phyloP scores from a whole-genome alignment of 306 rosid species.

The Pterocarpus macrocarpus region DNA sequence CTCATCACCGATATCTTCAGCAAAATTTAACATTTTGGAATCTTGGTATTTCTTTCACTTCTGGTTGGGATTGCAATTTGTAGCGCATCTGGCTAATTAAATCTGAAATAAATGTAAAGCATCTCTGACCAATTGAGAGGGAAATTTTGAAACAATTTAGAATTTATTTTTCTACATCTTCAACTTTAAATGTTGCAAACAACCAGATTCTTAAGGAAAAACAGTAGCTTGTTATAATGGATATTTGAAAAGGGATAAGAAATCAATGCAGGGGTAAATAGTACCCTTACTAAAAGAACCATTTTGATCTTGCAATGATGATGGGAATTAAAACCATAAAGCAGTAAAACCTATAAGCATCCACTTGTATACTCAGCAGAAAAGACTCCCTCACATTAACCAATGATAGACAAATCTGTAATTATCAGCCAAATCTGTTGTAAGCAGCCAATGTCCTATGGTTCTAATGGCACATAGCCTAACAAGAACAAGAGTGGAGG shows the following conservation, averaged over 20 bases:
- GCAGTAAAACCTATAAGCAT: constrained; percentile 35
- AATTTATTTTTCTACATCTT: constrained; percentile 8
- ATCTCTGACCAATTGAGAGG: not conserved
- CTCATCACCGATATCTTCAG: constrained; percentile 24
- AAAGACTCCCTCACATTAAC: not conserved
- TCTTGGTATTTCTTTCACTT: constrained; percentile 19
- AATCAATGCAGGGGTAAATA: constrained; percentile 33
- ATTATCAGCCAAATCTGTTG: constrained; percentile 20
- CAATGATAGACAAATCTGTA: constrained; percentile 18
- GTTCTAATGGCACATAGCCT: constrained; percentile 4
- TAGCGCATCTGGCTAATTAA: constrained; percentile 20
- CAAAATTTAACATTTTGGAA: constrained; percentile 30
- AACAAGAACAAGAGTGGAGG: constrained; percentile 3
- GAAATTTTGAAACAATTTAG: not conserved
- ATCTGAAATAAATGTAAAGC: constrained; percentile 28
- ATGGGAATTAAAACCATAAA: constrained; percentile 21
- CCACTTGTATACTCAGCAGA: constrained; percentile 12
- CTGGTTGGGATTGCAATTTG: not conserved
- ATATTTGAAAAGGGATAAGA: not conserved
- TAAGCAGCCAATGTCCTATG: constrained; percentile 11
- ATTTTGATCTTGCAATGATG: constrained; percentile 8
- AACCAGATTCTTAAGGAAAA: constrained; percentile 35
- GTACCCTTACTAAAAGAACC: constrained; percentile 12
- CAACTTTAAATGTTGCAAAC: constrained; percentile 21
- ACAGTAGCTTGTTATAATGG: constrained; percentile 12